A percentile compares a stretch with the other conserved stretches of the same genome.
These are phyloP conservation scores for Mesotaenium endlicherianum DNA, from an alignment of 139 green algal genomes.

Conservation along the genomic window DNA sequence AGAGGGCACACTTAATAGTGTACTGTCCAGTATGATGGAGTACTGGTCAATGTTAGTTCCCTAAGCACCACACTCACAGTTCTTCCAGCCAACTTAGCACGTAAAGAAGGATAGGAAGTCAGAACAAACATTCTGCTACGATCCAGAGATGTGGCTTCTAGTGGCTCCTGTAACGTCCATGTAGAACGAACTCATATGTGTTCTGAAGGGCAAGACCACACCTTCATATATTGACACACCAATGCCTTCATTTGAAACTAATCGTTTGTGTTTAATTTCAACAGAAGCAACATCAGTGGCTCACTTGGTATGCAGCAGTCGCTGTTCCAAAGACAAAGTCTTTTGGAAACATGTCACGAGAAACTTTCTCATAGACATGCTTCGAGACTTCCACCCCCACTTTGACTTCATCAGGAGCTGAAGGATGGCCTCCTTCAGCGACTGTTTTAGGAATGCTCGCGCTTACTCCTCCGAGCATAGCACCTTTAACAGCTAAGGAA, in stretches of 20 bases:
- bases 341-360: conserved; percentile 31
- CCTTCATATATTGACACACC: neutral
- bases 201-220: neutral
- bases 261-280: neutral
- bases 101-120: too few species aligned
- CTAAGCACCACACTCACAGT: neutral
- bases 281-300: neutral
- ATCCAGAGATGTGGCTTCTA: neutral
- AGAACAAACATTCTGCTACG: neutral
- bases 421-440: too few species aligned
- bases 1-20: neutral
- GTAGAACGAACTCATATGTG: neutral
- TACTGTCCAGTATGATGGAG: neutral
- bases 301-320: conserved; percentile 40
- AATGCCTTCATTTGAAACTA: neutral
- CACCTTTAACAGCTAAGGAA: too few species aligned
- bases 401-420: too few species aligned
- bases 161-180: neutral
- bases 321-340: conserved; percentile 43
- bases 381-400: too few species aligned
- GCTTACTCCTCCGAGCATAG: too few species aligned
- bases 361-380: neutral
- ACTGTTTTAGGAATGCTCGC: too few species aligned
- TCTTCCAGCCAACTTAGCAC: neutral
- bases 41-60: neutral